Evolutionary conservation across 139 green algal genomes (phyloP), one percentile per base, ranked within the genome.

Genomic region (Spirogloea muscicola): DNA sequence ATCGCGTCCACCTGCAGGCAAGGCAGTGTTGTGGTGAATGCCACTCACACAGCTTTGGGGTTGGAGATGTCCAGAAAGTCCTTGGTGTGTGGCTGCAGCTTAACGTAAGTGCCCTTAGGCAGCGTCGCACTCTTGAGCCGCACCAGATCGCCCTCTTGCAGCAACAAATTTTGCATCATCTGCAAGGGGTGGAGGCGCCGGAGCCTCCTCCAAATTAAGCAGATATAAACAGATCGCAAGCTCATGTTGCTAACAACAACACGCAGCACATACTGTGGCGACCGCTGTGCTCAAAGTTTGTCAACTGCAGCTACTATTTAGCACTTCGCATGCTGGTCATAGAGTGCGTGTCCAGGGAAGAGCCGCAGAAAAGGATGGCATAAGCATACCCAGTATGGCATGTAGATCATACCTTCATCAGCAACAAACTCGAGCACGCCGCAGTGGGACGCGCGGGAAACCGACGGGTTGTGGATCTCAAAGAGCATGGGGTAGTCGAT

Each of bases 401-500:
- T 89, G 84, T 98, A 98, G 1, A 92, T 84, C 40, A 91, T 85
- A 1, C 94, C 94, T 65, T 99, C 94, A 38, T 99, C 93, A 1
- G 94, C 94, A 38, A 96, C 76, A 69, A 99, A 99, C 86, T 99
- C 94, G 62, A 99, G 82, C 40, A 99, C 94, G 25, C 94, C 94
- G 69, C 94, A 97, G 84, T 98, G 94, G 1, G 94, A 96, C 13
- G 49, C 82, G 1, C 87, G 84, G 2, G 83, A 83, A 1, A 66
- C 85, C 5, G 65, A 60, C 18, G 36, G 36, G 80, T 94, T 96
- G 40, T 90, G 84, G 9, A 97, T 75, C 36, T 92, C 87, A 81
- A 99, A 99, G 2, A 98, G 88, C 94, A 99, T 99, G 0, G 95
- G 95, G 71, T 98, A 98, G 46, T 99, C 93, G 38, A 98, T 91